Base-by-base conservation (phyloP, 1,284 basidiomycete species). In the Xerocomus minutiporus region DNA sequence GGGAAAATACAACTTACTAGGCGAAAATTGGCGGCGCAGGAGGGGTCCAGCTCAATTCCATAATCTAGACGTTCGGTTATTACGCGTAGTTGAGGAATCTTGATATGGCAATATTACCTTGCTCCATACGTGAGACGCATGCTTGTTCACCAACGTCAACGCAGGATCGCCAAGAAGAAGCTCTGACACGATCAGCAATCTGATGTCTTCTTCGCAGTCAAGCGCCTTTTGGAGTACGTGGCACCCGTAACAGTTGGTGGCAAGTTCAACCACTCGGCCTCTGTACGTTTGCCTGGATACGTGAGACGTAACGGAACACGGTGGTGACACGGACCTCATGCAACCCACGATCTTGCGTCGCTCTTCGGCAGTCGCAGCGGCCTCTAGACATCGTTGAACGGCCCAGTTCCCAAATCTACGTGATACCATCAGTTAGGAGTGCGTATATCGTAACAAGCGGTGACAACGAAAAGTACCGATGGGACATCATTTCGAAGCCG, bases 401-500 rank as follows among this genome's bases (percentile, higher is more conserved):
- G 88, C 88, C 88, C 88, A 91, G 61, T 91, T 91, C 2, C 88
- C 88, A 59, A 91, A 91, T 9, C 88, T 91, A 57, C 40, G 36
- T 44, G 49, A 28, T 23, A 32, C 20, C 38, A 55, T 52, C 48
- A 31, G 52, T 62, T 41, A 63, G 49, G 55, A 7, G 45, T 46
- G 42, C 8, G 25, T 11, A 20, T 53, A 34, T 46, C 46, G 48
- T 57, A 35, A 42, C 15, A 50, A 25, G 25, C 26, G 47, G 15
- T 20, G n/a, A 13, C 17, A 38, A 50, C n/a, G 23, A 28, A 44
- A 61, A 68, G 40, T 68, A 86, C 86, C 86, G 75, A 66, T 90
- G 85, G 54, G 88, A 88, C 88, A 91, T 91, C 88, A 91, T 91
- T 65, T 91, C 89, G 57, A 86, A 88, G 1, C 88, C 88, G 20